Base-by-base conservation (phyloP, 2,329 filamentous ascomycete species). In the Coniochaeta prunicola region DNA sequence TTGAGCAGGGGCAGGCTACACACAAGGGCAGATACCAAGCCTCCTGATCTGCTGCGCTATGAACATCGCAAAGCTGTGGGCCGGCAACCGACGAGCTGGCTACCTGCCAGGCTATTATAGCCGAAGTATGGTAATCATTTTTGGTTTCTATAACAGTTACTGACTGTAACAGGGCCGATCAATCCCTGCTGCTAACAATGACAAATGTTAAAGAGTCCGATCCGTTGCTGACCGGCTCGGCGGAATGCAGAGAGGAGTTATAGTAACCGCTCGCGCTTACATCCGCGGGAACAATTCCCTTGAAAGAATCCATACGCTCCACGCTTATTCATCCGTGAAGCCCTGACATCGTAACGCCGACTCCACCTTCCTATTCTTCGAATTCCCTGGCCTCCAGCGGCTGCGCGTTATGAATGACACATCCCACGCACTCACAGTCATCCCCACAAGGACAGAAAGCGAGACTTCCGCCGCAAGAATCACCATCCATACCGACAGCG, bases 391-490 rank as follows among this genome's bases (percentile, higher is more conserved):
- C 21, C 7, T 54, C 53, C 17, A 30, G 33, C 30, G 4, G 38
- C 55, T 9, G 61, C 53, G 70, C 71, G 56, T 72, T 73, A 58
- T 85, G 82, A 56, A 84, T 81, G 56, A 77, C 73, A 62, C 83
- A 85, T 4, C 82, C 82, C 2, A 84, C 69, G 63, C 83, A 86
- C 61, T 80, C 73, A 59, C 83, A 86, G 61, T 83, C 81, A 59
- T 85, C 81, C 9, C 83, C 82, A 59, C 83, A 86, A 0, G 78
- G 80, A 65, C 83, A 86, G 42, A 74, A 77, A 13, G 75, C 71
- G 59, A 73, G 73, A 59, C 79, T 77, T 2, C 81, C 81, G 0
- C 73, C 75, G 65, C 81, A 84, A 1, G 53, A 78, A 74, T 4
- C 72, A 70, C 26, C 26, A 7, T 31, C 48, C 48, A 33, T 33